Base-by-base conservation (phyloP, 1,284 basidiomycete species). In the Boletus subluridellus region DNA sequence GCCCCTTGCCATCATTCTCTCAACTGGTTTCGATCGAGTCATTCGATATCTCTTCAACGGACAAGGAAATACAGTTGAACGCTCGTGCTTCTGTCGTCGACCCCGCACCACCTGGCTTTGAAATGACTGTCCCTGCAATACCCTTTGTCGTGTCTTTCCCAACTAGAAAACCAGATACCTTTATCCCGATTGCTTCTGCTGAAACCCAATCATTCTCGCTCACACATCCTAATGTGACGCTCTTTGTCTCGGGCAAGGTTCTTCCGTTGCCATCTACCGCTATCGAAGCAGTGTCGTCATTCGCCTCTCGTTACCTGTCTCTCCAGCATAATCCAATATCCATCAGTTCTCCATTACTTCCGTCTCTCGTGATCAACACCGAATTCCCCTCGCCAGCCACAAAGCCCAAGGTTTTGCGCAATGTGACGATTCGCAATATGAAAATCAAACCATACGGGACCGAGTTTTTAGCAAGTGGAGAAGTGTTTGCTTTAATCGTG, bases 361-460 rank as follows among this genome's bases (percentile, higher is more conserved):
- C 82, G 0, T 73, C 69, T 17, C 67, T 86, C 44, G 60, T 72
- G 28, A 63, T 87, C 4, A 69, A 79, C 52, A 76, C 82, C 4
- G 69, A 76, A 2, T 90, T 92, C 67, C 90, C 89, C 10, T 80
- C 81, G 1, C 87, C 86, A 1, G 67, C 76, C 46, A 81, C 83
- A 4, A 79, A 78, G 39, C 89, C 89, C 1, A 75, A 80, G 30
- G 76, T 92, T 46, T 76, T 92, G 21, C 82, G 81, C 21, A 77
- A 89, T 60, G 84, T 92, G 35, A 86, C 85, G 3, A 86, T 92
- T 58, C 79, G 78, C 32, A 80, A 89, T 64, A 91, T 92, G 90
- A 82, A 81, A 64, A 80, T 92, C 58, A 81, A 77, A 57, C 78
- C 87, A 0, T 75, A 74, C 11, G 81, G 80, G 1, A 75, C 66